phyloP scores from a whole-genome alignment of 1,139 yeast genomes.

The Geotrichum restrictum region DNA sequence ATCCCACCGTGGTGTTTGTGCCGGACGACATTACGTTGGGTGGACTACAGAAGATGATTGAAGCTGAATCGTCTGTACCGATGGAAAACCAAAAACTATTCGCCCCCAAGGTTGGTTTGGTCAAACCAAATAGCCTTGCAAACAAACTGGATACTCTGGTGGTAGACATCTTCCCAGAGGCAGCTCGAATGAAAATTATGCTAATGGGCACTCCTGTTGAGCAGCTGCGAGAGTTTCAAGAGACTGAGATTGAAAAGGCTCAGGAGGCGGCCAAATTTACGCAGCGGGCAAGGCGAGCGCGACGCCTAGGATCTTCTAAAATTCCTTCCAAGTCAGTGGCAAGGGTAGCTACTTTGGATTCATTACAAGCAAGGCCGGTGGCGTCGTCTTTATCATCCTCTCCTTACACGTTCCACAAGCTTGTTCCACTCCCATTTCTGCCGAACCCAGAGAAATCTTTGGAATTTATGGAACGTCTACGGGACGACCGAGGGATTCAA shows the following conservation, averaged over 20 bases:
- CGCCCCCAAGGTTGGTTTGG: slow-evolving; percentile 32
- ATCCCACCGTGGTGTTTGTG: slow-evolving; percentile 7
- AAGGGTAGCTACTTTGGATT: slow-evolving; percentile 4
- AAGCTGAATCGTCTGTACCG: slow-evolving; percentile 32
- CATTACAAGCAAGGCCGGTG: neutral
- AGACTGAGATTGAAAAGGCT: slow-evolving; percentile 30
- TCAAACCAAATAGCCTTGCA: slow-evolving; percentile 25
- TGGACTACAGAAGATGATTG: slow-evolving; percentile 30
- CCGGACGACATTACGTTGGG: slow-evolving; percentile 23
- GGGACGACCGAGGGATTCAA: slow-evolving; percentile 38
- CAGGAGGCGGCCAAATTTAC: slow-evolving; percentile 24
- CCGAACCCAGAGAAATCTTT: slow-evolving; percentile 36
- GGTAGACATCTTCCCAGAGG: slow-evolving; percentile 25
- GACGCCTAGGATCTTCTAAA: slow-evolving; percentile 9
- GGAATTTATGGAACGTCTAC: slow-evolving; percentile 34
- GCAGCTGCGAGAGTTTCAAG: slow-evolving; percentile 29
- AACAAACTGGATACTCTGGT: slow-evolving; percentile 23
- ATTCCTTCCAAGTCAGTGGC: neutral
- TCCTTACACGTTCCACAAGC: slow-evolving; percentile 36
- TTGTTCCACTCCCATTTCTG: slow-evolving; percentile 37
- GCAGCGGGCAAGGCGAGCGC: slow-evolving; percentile 7
- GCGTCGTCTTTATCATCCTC: slow-evolving; percentile 12
- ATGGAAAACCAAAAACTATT: slow-evolving; percentile 33
- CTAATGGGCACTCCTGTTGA: slow-evolving; percentile 33
- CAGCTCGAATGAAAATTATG: slow-evolving; percentile 29